These are phyloP conservation scores for Calonectria fujianensis DNA, from an alignment of 2,329 filamentous ascomycete species.

Conservation along the genomic window DNA sequence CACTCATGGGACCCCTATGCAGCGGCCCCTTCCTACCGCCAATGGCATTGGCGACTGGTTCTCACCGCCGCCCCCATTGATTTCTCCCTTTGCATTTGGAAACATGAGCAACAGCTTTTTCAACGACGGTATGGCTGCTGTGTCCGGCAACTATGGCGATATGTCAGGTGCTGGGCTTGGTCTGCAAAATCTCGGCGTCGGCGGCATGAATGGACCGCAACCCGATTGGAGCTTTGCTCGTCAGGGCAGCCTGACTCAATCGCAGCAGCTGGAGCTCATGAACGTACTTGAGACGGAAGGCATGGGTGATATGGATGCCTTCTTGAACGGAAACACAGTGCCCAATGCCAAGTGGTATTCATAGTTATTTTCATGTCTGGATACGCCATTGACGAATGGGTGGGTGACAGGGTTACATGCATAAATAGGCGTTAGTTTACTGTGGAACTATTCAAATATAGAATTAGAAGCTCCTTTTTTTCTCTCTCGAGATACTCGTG, in stretches of 20 bases:
- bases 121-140: constrained; percentile 58
- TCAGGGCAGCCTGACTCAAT: constrained; percentile 83
- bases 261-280: constrained; percentile 90
- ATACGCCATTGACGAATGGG: constrained; percentile 37
- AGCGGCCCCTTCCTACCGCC: constrained; percentile 65
- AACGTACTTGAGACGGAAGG: constrained; percentile 83
- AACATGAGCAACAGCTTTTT: constrained; percentile 66
- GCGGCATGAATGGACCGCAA: constrained; percentile 52
- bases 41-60: constrained; percentile 72
- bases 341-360: constrained; percentile 60
- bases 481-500: neutral
- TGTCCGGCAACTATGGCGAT: constrained; percentile 56
- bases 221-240: constrained; percentile 67
- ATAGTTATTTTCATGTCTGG: constrained; percentile 22
- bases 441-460: constrained; percentile 34
- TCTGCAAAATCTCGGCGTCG: constrained; percentile 57
- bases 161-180: constrained; percentile 57
- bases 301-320: constrained; percentile 76
- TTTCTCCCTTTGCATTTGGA: constrained; percentile 71
- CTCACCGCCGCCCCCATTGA: constrained; percentile 70
- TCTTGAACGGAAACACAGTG: constrained; percentile 67
- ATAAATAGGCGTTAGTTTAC: constrained; percentile 42
- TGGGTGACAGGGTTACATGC: constrained; percentile 32
- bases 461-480: constrained; percentile 45
- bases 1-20: constrained; percentile 62